Evolutionary conservation across 495 filamentous ascomycete species (phyloP).

Genomic region (Talaromyces adpressus): DNA sequence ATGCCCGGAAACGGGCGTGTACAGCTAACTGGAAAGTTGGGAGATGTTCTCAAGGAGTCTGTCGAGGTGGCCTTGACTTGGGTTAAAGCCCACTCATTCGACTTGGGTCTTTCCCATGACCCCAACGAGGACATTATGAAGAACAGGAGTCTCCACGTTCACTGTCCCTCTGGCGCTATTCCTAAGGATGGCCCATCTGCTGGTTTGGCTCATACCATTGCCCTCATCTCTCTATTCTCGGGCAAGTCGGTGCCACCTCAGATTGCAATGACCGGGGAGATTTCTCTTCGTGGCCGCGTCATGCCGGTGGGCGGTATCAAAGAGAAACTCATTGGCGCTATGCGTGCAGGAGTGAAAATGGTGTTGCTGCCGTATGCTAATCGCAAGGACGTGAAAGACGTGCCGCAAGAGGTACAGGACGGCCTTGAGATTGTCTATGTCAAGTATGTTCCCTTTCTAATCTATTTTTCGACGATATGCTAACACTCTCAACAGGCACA

Average conservation of each 20-base stretch:
- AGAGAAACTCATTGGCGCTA: conserved; percentile 94
- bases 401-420: conserved; percentile 83
- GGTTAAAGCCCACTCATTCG: conserved; percentile 95
- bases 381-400: conserved; percentile 85
- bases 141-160: conserved; percentile 87
- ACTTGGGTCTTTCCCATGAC: conserved; percentile 74
- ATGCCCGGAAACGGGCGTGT: conserved; percentile 93
- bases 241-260: conserved; percentile 84
- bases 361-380: conserved; percentile 86
- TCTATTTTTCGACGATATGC: conserved; percentile 13
- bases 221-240: conserved; percentile 83
- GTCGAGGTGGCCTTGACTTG: conserved; percentile 93
- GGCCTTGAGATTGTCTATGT: conserved; percentile 87
- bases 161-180: conserved; percentile 91
- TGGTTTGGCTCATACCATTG: conserved; percentile 89
- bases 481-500: conserved; percentile 50
- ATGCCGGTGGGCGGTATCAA: conserved; percentile 93
- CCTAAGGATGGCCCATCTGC: conserved; percentile 90
- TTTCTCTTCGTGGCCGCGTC: conserved; percentile 81
- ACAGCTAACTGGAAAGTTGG: conserved; percentile 97
- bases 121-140: conserved; percentile 93
- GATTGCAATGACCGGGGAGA: conserved; percentile 96
- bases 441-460: conserved; percentile 45
- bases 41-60: conserved; percentile 93
- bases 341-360: conserved; percentile 89